These are phyloP conservation scores for Austroboletus novae-zelandiae DNA, from an alignment of 1,284 basidiomycete genomes.

Conservation along the genomic window DNA sequence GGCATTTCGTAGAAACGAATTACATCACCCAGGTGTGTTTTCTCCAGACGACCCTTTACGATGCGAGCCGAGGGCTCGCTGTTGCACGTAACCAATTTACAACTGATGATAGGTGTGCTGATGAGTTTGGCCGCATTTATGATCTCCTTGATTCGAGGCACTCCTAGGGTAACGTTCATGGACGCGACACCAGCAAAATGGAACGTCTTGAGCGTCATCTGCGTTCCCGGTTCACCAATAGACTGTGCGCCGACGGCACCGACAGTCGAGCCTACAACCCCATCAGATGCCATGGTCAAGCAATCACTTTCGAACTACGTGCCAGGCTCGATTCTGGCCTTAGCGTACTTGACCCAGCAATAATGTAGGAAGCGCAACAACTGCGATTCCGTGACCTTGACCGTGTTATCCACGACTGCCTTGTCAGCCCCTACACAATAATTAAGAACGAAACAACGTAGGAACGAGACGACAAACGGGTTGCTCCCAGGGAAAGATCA, in stretches of 20 bases:
- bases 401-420: slow-evolving; percentile 82
- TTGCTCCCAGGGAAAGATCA: slow-evolving; percentile 75
- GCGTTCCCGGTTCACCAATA: slow-evolving; percentile 98
- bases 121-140: slow-evolving; percentile 98
- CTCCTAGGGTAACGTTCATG: slow-evolving; percentile 99
- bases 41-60: slow-evolving; percentile 95
- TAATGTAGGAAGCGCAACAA: slow-evolving; percentile 79
- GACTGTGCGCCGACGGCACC: slow-evolving; percentile 99
- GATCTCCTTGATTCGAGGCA: slow-evolving; percentile 99
- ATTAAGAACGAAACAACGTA: slow-evolving; percentile 1
- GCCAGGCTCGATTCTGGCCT: slow-evolving; percentile 95
- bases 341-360: slow-evolving; percentile 90
- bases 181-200: slow-evolving; percentile 99
- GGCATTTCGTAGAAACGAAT: not conserved
- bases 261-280: slow-evolving; percentile 79
- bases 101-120: slow-evolving; percentile 98
- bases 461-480: slow-evolving; percentile 42
- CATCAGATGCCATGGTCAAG: slow-evolving; percentile 3
- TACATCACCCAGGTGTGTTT: slow-evolving; percentile 93
- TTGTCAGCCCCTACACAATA: slow-evolving; percentile 52
- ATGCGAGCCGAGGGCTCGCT: slow-evolving; percentile 93
- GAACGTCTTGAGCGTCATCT: slow-evolving; percentile 99
- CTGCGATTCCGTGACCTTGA: slow-evolving; percentile 86
- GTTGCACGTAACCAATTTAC: slow-evolving; percentile 82
- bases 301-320: not conserved